Percentiles rank a stretch among this genome's conserved stretches.
These are phyloP conservation scores for Nigrospora osmanthi DNA, from an alignment of 2,329 filamentous ascomycete genomes.

Conservation along the genomic window DNA sequence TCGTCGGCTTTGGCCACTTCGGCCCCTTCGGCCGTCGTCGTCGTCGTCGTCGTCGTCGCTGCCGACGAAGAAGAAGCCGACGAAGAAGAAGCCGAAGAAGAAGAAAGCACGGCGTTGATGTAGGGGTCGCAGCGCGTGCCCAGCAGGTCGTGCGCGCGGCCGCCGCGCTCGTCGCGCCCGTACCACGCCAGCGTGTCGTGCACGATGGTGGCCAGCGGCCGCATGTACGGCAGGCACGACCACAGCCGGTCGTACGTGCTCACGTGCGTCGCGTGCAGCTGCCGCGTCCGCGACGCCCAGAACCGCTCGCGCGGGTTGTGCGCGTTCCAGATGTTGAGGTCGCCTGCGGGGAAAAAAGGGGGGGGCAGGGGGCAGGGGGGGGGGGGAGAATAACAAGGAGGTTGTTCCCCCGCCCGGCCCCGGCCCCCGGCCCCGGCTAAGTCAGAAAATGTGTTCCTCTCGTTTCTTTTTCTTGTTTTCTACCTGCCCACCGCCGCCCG, in stretches of 20 bases:
- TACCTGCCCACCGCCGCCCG: no score
- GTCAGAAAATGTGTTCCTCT: not conserved
- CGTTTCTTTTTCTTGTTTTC: no score
- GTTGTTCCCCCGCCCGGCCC: no score
- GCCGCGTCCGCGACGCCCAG: slow-evolving; percentile 73
- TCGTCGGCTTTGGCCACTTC: slow-evolving; percentile 2
- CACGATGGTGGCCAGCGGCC: slow-evolving; percentile 65
- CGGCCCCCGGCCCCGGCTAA: not conserved
- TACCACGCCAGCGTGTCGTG: slow-evolving; percentile 59
- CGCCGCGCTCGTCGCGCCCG: slow-evolving; percentile 53
- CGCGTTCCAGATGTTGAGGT: slow-evolving; percentile 75
- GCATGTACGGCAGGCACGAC: slow-evolving; percentile 69
- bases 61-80: no score
- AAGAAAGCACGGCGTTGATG: slow-evolving; percentile 60
- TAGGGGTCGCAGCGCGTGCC: slow-evolving; percentile 83
- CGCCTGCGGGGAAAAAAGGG: slow-evolving; percentile 39
- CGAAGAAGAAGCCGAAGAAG: no score
- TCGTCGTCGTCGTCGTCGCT: no score
- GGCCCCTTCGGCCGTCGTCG: no score
- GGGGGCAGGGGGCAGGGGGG: no score
- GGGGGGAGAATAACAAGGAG: not conserved
- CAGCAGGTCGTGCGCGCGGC: slow-evolving; percentile 68
- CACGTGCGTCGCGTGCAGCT: slow-evolving; percentile 72
- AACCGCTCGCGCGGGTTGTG: slow-evolving; percentile 73
- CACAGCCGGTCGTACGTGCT: slow-evolving; percentile 66